Evolutionary conservation across 805 yeast genomes (phyloP).

Genomic region (Wickerhamomyces xylosicus): DNA sequence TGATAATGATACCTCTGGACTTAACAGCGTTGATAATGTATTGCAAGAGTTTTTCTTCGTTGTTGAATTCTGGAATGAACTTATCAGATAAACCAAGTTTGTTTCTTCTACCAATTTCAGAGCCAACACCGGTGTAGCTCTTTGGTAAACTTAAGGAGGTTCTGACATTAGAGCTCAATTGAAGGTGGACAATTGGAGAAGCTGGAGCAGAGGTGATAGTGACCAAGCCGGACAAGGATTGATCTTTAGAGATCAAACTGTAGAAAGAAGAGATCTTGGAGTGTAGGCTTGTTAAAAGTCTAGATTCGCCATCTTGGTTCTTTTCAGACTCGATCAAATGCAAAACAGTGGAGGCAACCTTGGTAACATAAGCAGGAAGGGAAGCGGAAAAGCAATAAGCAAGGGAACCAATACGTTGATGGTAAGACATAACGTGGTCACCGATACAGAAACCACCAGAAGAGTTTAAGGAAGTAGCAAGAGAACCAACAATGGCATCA

Average conservation of each 20-base stretch:
- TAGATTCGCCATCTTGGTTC: constrained; percentile 25
- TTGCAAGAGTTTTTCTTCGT: constrained; percentile 56
- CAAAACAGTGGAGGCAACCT: constrained; percentile 46
- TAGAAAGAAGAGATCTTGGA: constrained; percentile 29
- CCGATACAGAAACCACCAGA: constrained; percentile 96
- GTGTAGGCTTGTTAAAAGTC: constrained; percentile 25
- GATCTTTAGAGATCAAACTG: constrained; percentile 29
- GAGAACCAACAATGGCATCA: constrained; percentile 79
- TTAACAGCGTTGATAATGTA: constrained; percentile 50
- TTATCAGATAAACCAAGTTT: constrained; percentile 23
- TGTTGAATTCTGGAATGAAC: constrained; percentile 24
- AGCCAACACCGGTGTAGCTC: constrained; percentile 20
- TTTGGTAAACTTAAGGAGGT: constrained; percentile 34
- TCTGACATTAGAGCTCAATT: constrained; percentile 39
- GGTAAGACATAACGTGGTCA: constrained; percentile 69
- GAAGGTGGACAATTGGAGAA: constrained; percentile 65
- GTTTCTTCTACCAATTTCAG: constrained; percentile 17
- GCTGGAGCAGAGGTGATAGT: constrained; percentile 43
- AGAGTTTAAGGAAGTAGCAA: constrained; percentile 73
- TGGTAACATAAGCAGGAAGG: constrained; percentile 84
- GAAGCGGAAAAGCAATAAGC: constrained; percentile 94
- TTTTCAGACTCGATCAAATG: constrained; percentile 32
- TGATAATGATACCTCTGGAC: constrained; percentile 43
- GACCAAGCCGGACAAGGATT: constrained; percentile 27
- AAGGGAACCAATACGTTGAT: constrained; percentile 81